phyloP scores from a whole-genome alignment of 2,329 filamentous ascomycete genomes.

The Talaromyces sp. region DNA sequence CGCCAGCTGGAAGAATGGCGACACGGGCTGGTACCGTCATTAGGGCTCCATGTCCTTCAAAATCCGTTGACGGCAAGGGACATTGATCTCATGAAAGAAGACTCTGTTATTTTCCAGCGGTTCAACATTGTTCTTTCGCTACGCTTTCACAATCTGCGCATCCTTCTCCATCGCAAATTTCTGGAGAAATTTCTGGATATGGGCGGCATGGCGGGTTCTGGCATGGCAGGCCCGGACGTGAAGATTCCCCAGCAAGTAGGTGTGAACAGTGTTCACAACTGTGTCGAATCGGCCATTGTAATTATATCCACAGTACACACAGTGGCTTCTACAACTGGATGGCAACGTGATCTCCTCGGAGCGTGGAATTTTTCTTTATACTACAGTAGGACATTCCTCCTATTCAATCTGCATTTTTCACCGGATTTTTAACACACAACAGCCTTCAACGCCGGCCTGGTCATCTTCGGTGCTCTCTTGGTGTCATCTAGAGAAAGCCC shows the following conservation, averaged over 20 bases:
- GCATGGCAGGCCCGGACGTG: conserved; percentile 10
- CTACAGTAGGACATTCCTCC: conserved; percentile 22
- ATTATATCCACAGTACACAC: conserved; percentile 22
- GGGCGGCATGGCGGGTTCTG: not conserved
- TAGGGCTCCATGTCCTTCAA: conserved; percentile 21
- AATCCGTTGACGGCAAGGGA: conserved; percentile 12
- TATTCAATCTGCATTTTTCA: not conserved
- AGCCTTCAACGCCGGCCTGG: conserved; percentile 30
- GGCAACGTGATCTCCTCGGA: conserved; percentile 20
- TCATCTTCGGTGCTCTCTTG: conserved; percentile 25
- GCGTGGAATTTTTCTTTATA: conserved; percentile 30
- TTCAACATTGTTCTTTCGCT: conserved; percentile 40
- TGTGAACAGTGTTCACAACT: conserved; percentile 26
- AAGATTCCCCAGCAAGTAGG: conserved; percentile 26
- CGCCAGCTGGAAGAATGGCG: conserved; percentile 37
- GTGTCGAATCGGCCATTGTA: conserved; percentile 25
- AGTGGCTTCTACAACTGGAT: conserved; percentile 13
- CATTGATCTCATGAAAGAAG: conserved; percentile 1
- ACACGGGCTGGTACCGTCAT: conserved; percentile 22
- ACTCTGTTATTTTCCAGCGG: conserved; percentile 18
- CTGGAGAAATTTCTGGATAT: conserved; percentile 33
- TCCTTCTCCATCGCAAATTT: conserved; percentile 38
- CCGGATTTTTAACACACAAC: not conserved
- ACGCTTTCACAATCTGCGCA: conserved; percentile 37
- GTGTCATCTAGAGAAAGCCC: conserved; percentile 11